Conservation (phyloP, 202 grass and related monocot genomes). For the Cymbopogon flexuosus region DNA sequence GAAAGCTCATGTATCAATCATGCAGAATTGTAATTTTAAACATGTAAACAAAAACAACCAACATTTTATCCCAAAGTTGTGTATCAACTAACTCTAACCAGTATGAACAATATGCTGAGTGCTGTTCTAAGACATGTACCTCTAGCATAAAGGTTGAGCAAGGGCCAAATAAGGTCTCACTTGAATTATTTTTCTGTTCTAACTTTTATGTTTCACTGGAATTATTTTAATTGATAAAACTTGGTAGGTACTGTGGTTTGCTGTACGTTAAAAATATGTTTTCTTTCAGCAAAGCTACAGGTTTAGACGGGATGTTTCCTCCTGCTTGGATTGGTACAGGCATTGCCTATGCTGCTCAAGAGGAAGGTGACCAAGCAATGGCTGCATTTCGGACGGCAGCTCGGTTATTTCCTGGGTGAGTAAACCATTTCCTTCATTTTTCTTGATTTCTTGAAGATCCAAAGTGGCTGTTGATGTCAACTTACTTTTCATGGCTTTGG, state of each 20-base stretch:
- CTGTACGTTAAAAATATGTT: slow-evolving; percentile 26
- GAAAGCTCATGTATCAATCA: background rate
- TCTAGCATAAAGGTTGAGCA: background rate
- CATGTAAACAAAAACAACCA: background rate
- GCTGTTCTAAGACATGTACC: background rate
- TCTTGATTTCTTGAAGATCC: background rate
- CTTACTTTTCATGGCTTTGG: slow-evolving; percentile 4
- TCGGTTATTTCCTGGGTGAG: slow-evolving; percentile 94
- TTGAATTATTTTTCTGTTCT: background rate
- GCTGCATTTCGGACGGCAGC: slow-evolving; percentile 85
- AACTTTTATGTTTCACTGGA: background rate
- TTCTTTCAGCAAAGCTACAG: slow-evolving; percentile 76
- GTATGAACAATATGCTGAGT: background rate
- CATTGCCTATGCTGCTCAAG: slow-evolving; percentile 91
- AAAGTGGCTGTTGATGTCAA: slow-evolving; percentile 7
- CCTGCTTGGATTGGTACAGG: slow-evolving; percentile 92
- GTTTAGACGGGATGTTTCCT: slow-evolving; percentile 80
- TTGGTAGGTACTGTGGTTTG: slow-evolving; percentile 10
- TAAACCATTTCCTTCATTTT: slow-evolving; percentile 27
- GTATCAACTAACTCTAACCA: background rate
- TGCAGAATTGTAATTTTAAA: background rate
- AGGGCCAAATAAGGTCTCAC: background rate
- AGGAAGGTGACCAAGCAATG: slow-evolving; percentile 94
- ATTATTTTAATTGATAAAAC: background rate
- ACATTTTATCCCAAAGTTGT: background rate